Evolutionary conservation across 768 basidiomycete species (phyloP).

Genomic region (Rhodotorula sphaerocarpa): DNA sequence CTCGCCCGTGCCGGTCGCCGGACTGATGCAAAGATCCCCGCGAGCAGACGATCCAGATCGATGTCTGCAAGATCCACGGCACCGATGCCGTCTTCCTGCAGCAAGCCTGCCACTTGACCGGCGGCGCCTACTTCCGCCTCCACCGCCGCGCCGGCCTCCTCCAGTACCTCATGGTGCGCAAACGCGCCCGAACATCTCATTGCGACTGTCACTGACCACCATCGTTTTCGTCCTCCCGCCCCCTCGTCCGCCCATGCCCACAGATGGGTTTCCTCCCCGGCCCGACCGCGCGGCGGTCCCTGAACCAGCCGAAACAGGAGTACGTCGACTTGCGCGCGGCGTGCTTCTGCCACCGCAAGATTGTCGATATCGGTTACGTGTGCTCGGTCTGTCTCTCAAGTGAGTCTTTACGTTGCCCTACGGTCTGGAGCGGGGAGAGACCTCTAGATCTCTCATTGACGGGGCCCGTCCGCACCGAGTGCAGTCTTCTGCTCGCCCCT

Average conservation of each 20-base stretch:
- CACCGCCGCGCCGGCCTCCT: conserved; percentile 73
- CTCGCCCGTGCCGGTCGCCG: conserved; percentile 4
- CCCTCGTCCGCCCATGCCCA: neutral
- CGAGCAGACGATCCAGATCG: conserved; percentile 83
- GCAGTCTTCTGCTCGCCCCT: conserved; percentile 88
- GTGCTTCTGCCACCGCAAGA: conserved; percentile 97
- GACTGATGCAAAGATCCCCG: too few species aligned
- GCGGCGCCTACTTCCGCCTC: conserved; percentile 82
- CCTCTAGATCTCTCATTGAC: neutral
- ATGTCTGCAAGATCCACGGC: conserved; percentile 84
- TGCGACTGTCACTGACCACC: too few species aligned
- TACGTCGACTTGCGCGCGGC: conserved; percentile 94
- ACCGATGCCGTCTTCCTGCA: conserved; percentile 85
- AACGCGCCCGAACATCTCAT: too few species aligned
- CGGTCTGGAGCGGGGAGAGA: too few species aligned
- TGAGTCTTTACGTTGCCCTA: conserved; percentile 4
- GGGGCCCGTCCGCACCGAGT: neutral
- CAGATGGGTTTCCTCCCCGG: conserved; percentile 79
- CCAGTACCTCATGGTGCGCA: conserved; percentile 75
- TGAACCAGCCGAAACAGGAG: conserved; percentile 85
- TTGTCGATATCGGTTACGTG: conserved; percentile 91
- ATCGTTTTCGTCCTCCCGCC: conserved; percentile 16
- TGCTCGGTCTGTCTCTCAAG: conserved; percentile 96
- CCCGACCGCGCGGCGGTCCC: conserved; percentile 60
- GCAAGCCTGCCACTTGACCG: conserved; percentile 91